Evolutionary conservation across 1,139 yeast genomes (phyloP).

Genomic region (Debaryomyces subglobosus): DNA sequence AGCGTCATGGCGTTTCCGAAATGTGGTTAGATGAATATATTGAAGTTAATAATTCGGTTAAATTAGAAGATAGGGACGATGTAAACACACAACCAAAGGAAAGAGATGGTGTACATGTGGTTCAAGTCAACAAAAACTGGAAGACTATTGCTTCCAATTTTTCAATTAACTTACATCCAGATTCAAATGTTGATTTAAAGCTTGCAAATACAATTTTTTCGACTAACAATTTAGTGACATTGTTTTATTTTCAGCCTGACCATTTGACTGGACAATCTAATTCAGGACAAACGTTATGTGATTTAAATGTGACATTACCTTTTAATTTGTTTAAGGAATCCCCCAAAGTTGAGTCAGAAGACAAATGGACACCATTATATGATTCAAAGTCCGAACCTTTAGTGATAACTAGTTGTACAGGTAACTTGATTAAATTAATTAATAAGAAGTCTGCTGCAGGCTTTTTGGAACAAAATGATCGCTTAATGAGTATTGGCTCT

Average conservation of each 20-base stretch:
- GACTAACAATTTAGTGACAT: conserved; percentile 39
- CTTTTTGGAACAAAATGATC: conserved; percentile 46
- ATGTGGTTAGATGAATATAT: conserved; percentile 46
- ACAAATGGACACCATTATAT: conserved; percentile 40
- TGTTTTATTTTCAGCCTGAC: conserved; percentile 37
- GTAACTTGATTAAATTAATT: conserved; percentile 55
- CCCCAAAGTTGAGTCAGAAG: conserved; percentile 16
- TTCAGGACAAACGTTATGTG: conserved; percentile 37
- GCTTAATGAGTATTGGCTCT: conserved; percentile 45
- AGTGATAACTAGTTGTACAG: conserved; percentile 45
- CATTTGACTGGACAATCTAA: conserved; percentile 12
- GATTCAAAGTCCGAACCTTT: conserved; percentile 22
- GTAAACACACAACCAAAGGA: conserved; percentile 24
- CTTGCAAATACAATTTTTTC: conserved; percentile 47
- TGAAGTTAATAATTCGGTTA: conserved; percentile 23
- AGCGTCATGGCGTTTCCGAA: conserved; percentile 49
- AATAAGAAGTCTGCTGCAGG: conserved; percentile 54
- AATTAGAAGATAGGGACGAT: conserved; percentile 30
- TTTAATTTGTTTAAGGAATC: conserved; percentile 9
- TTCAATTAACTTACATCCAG: conserved; percentile 20
- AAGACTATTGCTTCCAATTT: conserved; percentile 32
- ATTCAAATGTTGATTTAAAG: conserved; percentile 24
- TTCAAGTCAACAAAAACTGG: conserved; percentile 44
- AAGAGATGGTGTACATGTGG: conserved; percentile 39
- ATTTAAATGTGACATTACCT: conserved; percentile 30